Evolutionary conservation across 2,329 filamentous ascomycete genomes (phyloP).

Genomic region (Aspergillus pseudoviridinutans): DNA sequence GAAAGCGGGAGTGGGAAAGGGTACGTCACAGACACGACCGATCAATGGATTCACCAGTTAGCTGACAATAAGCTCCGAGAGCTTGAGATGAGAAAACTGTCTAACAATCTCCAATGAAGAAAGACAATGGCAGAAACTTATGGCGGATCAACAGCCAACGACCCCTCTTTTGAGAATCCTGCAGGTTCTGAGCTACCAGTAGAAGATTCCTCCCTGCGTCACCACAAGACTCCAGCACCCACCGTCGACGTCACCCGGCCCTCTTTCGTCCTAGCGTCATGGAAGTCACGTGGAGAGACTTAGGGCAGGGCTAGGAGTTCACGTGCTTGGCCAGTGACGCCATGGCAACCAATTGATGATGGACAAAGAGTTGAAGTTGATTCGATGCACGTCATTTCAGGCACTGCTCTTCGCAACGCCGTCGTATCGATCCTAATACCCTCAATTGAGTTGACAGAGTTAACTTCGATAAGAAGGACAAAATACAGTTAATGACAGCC

Average conservation of each 20-base stretch:
- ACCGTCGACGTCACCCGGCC: neutral
- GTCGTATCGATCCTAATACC: no score
- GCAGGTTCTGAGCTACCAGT: neutral
- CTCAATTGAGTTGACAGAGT: neutral
- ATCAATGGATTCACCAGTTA: neutral
- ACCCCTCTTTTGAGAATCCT: neutral
- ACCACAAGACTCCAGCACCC: neutral
- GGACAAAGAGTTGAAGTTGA: no score
- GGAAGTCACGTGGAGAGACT: fast-evolving
- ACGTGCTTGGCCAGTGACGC: neutral
- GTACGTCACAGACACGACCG: conserved; percentile 17
- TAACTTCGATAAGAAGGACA: no score
- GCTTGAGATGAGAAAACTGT: neutral
- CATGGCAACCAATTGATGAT: neutral
- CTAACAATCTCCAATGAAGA: neutral
- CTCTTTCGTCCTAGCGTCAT: neutral
- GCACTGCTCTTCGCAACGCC: no score
- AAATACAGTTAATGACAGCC: no score
- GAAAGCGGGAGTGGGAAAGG: conserved; percentile 26
- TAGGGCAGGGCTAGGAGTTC: neutral
- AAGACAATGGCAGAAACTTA: neutral
- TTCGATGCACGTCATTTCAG: no score
- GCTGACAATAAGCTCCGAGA: neutral
- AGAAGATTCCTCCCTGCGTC: neutral
- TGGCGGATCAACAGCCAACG: neutral